Percentiles rank a stretch among this genome's conserved stretches.
Evolutionary conservation across 495 filamentous ascomycete species (phyloP).

Genomic region (Xylaria palmicola): DNA sequence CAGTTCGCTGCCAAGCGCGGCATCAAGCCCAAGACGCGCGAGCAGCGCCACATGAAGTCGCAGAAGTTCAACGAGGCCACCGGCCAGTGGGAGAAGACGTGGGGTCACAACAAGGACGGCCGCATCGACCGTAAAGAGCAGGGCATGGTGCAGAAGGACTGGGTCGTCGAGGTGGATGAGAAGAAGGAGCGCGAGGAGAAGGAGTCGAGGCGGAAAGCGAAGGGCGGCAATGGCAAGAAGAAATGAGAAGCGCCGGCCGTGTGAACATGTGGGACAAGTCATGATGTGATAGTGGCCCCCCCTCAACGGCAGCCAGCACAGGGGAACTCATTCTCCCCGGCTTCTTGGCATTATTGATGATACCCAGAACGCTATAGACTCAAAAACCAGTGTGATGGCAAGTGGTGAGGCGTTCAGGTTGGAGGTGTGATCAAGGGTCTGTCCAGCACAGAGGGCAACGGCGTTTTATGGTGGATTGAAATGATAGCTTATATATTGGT

Average conservation of each 20-base stretch:
- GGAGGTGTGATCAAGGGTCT: background rate
- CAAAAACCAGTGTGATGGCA: background rate
- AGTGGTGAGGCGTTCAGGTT: constrained; percentile 12
- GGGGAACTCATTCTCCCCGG: background rate
- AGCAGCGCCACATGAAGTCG: constrained; percentile 59
- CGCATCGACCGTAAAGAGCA: constrained; percentile 66
- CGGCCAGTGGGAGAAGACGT: constrained; percentile 86
- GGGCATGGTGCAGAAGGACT: constrained; percentile 58
- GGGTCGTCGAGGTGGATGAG: constrained; percentile 88
- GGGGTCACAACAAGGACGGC: constrained; percentile 87
- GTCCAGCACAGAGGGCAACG: background rate
- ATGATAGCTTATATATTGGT: constrained; percentile 16
- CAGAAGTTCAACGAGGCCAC: constrained; percentile 79
- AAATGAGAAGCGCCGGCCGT: constrained; percentile 53
- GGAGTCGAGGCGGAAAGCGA: constrained; percentile 60
- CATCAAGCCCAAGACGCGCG: constrained; percentile 74
- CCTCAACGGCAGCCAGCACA: background rate
- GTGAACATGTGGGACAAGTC: constrained; percentile 4
- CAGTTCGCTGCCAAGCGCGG: constrained; percentile 94
- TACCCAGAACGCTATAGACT: constrained; percentile 11
- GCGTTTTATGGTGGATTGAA: constrained; percentile 12
- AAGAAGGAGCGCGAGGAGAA: constrained; percentile 66
- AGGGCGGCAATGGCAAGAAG: constrained; percentile 62
- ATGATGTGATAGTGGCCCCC: background rate
- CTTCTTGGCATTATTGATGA: constrained; percentile 2